phyloP scores from a whole-genome alignment of 192 early-diverging fungal species.

The Helicostylum pulchrum region DNA sequence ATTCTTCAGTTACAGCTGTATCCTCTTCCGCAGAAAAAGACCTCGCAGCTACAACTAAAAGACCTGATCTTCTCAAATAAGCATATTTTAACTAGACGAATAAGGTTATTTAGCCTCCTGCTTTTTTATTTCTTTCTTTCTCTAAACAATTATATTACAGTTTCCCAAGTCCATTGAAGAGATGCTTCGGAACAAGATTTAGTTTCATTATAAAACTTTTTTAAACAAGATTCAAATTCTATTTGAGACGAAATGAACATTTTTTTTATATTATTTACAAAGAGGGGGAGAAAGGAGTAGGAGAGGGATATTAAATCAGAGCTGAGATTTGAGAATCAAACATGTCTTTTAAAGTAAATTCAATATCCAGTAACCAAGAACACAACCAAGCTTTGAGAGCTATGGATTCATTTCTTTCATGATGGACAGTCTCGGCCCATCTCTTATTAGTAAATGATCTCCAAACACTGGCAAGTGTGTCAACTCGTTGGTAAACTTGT shows the following conservation, averaged over 20 bases:
- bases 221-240: neutral
- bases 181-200: neutral
- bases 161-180: neutral
- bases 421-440: neutral
- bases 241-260: neutral
- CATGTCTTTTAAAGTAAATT: conserved; percentile 1
- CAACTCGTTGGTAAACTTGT: neutral
- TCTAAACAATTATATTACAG: neutral
- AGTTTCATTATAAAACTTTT: conserved; percentile 4
- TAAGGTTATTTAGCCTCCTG: neutral
- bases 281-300: neutral
- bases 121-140: neutral
- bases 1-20: neutral
- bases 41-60: conserved; percentile 3
- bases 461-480: neutral
- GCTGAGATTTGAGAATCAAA: neutral
- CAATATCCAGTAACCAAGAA: conserved; percentile 4
- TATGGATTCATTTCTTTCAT: neutral
- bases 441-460: neutral
- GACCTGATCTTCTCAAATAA: neutral
- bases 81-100: neutral
- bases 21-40: conserved; percentile 1
- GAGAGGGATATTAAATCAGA: neutral
- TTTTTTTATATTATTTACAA: neutral
- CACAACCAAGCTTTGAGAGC: conserved; percentile 2